Base-by-base conservation (phyloP, 1,284 basidiomycete species). In the Melampsora abietis-canadensis region DNA sequence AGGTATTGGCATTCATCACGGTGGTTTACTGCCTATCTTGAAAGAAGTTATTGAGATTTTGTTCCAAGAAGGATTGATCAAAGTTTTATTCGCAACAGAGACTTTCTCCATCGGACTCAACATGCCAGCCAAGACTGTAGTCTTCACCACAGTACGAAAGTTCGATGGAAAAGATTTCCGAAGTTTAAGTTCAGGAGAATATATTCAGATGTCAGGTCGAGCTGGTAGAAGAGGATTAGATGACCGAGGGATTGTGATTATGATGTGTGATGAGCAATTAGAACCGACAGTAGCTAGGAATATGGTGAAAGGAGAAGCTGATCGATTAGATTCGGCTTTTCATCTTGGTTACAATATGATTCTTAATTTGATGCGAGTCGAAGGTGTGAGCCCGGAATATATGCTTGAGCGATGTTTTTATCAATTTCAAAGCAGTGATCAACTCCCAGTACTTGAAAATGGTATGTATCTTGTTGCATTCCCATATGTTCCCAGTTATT, bases 331-430 rank as follows among this genome's bases (percentile, higher is more conserved):
- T 83, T 98, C 94, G 21, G 96, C 96, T 4, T 99, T 99, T 85
- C 94, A 98, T 83, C 85, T 99, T 8, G 95, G 96, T 14, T 99
- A 99, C 84, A 99, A 99, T 82, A 98, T 98, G 96, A 87, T 99
- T 37, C 85, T 99, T 79, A 99, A 98, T 83, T 84, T 99, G 78
- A 96, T 99, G 89, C 90, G 97, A 79, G 95, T 99, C 27, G 96
- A 99, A 83, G 95, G 95, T 2, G 90, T 99, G 78, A 97, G 92
- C 79, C 96, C 96, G 2, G 96, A 99, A 84, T 98, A 88, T 82
- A 98, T 99, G 96, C 86, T 99, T 21, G 92, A 97, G 82, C 86
- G 92, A 62, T 98, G 93, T 83, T 99, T 99, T 86, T 93, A 91
- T 86, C 96, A 98, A 83, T 98, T 97, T 84, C 96, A 98, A 83